phyloP scores from a whole-genome alignment of 2,329 filamentous ascomycete species.

The Cladosporium sphaerospermum region DNA sequence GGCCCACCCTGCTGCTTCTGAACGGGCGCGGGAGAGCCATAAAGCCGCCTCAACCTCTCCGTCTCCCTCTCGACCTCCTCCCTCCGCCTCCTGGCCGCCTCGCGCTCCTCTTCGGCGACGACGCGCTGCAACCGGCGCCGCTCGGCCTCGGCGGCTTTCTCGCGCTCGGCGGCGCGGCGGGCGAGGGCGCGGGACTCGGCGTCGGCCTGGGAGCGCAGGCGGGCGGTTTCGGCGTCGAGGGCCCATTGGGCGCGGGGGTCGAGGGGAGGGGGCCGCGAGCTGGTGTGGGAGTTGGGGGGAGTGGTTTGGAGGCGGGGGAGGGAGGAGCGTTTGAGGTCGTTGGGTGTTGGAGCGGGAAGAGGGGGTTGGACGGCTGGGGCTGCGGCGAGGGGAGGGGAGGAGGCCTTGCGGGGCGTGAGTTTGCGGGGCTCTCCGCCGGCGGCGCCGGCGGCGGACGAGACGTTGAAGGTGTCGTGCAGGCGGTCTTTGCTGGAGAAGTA shows the following conservation, averaged over 20 bases:
- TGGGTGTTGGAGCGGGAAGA: slow-evolving; percentile 9
- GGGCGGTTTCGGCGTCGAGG: slow-evolving; percentile 45
- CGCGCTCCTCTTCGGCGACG: slow-evolving; percentile 52
- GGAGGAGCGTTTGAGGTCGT: slow-evolving; percentile 19
- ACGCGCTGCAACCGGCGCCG: slow-evolving; percentile 52
- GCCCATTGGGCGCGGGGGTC: slow-evolving; percentile 50
- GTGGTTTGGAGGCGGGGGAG: slow-evolving; percentile 24
- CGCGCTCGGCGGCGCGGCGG: slow-evolving; percentile 47
- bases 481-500: slow-evolving; percentile 49
- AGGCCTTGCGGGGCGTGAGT: slow-evolving; percentile 21
- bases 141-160: slow-evolving; percentile 52
- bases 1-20: background rate
- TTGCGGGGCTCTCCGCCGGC: slow-evolving; percentile 17
- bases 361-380: slow-evolving; percentile 5
- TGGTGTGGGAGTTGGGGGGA: slow-evolving; percentile 11
- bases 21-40: no score
- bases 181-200: slow-evolving; percentile 44
- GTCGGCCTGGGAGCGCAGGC: slow-evolving; percentile 37
- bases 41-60: slow-evolving; percentile 48
- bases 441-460: slow-evolving; percentile 41
- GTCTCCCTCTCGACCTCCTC: slow-evolving; percentile 65
- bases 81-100: slow-evolving; percentile 41
- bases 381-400: slow-evolving; percentile 17
- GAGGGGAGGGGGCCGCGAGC: slow-evolving; percentile 30
- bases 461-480: slow-evolving; percentile 72